Conservation (phyloP, 192 early-diverging fungal genomes). For the Chytriomyces sp. region DNA sequence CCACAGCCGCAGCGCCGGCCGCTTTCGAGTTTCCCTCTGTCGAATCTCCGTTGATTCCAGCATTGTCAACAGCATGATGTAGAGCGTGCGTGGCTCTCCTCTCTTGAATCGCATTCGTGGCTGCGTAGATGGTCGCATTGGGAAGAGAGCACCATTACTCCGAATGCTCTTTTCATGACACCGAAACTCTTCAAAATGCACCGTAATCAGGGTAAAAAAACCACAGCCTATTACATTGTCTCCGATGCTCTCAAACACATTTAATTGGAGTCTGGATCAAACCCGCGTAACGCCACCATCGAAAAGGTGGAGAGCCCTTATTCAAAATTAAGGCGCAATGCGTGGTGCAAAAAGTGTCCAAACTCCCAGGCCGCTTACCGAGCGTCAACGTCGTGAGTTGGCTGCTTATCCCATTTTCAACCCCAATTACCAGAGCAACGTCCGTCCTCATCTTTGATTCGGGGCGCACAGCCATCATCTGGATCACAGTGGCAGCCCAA, state of each 20-base stretch:
- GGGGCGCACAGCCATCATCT: constrained; percentile 72
- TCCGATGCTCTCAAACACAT: constrained; percentile 71
- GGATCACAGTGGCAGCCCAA: constrained; percentile 77
- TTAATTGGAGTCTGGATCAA: constrained; percentile 41
- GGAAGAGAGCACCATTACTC: too few species aligned
- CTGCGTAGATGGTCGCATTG: too few species aligned
- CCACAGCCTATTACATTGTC: constrained; percentile 68
- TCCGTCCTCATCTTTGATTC: not conserved
- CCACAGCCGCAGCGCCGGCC: too few species aligned
- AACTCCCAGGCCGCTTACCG: constrained; percentile 77
- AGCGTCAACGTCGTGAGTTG: constrained; percentile 68
- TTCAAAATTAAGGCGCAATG: constrained; percentile 70
- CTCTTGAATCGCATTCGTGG: too few species aligned
- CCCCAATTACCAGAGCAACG: too few species aligned
- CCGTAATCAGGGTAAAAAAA: constrained; percentile 80
- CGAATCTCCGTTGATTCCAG: too few species aligned
- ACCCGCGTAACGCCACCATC: constrained; percentile 78
- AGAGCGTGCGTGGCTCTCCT: too few species aligned
- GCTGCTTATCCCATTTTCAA: constrained; percentile 19
- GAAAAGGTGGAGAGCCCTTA: constrained; percentile 74
- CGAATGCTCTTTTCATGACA: too few species aligned
- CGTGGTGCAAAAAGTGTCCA: constrained; percentile 82
- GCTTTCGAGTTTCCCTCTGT: too few species aligned
- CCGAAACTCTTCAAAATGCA: constrained; percentile 16
- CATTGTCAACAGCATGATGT: too few species aligned